A percentile compares a stretch with the other conserved stretches of the same genome.
These are phyloP conservation scores for Chlorella sp. DNA, from an alignment of 139 green algal genomes.

Conservation along the genomic window DNA sequence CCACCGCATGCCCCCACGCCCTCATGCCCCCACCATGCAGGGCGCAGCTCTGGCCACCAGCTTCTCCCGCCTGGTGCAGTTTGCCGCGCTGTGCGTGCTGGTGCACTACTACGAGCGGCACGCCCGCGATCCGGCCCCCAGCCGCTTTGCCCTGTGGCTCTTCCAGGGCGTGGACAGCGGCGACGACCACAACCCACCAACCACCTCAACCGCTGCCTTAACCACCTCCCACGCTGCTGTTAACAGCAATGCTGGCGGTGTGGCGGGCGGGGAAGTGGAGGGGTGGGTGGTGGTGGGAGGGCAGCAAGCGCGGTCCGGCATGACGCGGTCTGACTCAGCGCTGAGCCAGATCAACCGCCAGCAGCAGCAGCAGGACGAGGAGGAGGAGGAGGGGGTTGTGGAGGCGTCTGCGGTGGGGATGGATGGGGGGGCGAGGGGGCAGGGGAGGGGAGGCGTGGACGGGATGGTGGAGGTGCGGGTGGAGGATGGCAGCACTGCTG, in stretches of 20 bases:
- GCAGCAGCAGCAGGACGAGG: no score
- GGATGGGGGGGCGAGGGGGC: background rate
- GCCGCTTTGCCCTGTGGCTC: background rate
- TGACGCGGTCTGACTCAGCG: no score
- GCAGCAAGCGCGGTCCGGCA: no score
- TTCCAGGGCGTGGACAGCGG: background rate
- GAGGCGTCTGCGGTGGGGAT: background rate
- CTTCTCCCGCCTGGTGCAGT: slow-evolving; percentile 24
- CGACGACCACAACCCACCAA: no score
- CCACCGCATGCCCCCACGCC: no score
- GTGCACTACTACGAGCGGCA: slow-evolving; percentile 14
- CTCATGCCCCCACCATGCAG: no score
- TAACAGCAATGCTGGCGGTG: no score
- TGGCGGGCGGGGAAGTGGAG: background rate
- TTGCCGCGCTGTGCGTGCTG: slow-evolving; percentile 10
- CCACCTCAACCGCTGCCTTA: no score
- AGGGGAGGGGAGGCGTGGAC: background rate
- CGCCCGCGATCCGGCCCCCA: background rate
- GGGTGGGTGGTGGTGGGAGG: background rate
- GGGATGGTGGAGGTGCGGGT: background rate
- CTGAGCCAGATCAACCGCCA: no score
- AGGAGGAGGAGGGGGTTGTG: background rate
- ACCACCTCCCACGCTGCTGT: no score
- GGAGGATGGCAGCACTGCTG: no score
- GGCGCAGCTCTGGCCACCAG: slow-evolving; percentile 29